Percentiles rank a stretch among this genome's conserved stretches.
Conservation (phyloP, 1,284 basidiomycete genomes). For the Trametes versicolor region DNA sequence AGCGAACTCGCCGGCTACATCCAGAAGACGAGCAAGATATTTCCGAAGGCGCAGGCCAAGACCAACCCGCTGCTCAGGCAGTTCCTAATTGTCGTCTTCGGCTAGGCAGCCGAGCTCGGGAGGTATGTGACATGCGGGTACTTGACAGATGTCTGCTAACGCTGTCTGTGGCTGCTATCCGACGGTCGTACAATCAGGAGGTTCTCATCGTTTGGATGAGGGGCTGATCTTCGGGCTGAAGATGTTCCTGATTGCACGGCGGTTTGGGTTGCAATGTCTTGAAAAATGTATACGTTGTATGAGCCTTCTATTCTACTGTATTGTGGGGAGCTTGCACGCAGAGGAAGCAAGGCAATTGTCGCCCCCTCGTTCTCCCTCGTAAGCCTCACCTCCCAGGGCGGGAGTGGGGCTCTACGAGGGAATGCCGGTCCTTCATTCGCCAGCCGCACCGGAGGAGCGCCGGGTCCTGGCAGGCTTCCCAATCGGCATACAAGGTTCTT, state of each 20-base stretch:
- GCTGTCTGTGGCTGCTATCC: not conserved
- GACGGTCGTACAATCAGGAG: slow-evolving; percentile 11
- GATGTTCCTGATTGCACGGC: slow-evolving; percentile 4
- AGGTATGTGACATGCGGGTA: not conserved
- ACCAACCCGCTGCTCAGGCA: slow-evolving; percentile 19
- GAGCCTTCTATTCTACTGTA: not conserved
- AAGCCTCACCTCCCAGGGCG: not conserved
- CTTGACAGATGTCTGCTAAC: not conserved
- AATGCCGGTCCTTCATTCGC: too few relatives aligned
- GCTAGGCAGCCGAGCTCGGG: not conserved
- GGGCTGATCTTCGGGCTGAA: not conserved
- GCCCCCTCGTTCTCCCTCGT: not conserved
- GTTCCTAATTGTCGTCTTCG: slow-evolving; percentile 16
- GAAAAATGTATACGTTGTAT: not conserved
- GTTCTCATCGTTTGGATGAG: slow-evolving; percentile 9
- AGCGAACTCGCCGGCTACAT: slow-evolving; percentile 7
- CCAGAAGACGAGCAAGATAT: slow-evolving; percentile 8
- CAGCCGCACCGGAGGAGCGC: too few relatives aligned
- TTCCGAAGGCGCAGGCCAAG: slow-evolving; percentile 13
- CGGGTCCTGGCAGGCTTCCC: not conserved
- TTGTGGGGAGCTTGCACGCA: not conserved
- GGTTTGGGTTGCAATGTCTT: slow-evolving; percentile 3
- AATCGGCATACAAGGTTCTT: slow-evolving; percentile 3
- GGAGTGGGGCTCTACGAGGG: not conserved
- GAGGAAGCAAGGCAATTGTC: not conserved